Conservation (phyloP, 2,329 filamentous ascomycete species). For the Penicillium freii region DNA sequence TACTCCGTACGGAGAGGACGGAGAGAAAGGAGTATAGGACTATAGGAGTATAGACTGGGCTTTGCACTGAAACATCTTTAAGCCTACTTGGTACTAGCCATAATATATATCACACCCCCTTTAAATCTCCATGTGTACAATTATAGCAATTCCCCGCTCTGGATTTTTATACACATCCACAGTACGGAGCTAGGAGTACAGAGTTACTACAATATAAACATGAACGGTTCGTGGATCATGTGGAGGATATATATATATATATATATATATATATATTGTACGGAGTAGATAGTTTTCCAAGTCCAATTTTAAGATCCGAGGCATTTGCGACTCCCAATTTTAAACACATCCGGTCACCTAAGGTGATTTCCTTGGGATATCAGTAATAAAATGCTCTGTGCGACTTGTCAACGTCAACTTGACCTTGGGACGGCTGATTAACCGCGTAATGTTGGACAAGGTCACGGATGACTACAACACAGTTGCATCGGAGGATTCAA, state of each 20-base stretch:
- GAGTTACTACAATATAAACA: background rate
- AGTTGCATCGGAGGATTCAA: background rate
- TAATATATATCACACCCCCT: background rate
- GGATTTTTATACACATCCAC: background rate
- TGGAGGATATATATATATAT: background rate
- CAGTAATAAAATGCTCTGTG: background rate
- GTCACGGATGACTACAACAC: background rate
- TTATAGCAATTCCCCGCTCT: background rate
- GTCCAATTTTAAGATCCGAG: background rate
- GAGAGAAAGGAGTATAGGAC: no score
- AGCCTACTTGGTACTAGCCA: background rate
- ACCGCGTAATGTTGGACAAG: background rate
- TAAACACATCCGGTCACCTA: background rate
- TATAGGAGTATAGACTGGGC: no score
- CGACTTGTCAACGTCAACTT: background rate
- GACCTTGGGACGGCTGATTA: background rate
- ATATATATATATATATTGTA: no score
- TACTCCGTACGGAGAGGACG: background rate
- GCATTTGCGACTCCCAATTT: background rate
- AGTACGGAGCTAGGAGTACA: no score
- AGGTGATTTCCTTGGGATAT: background rate
- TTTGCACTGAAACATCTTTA: background rate
- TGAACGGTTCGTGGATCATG: background rate
- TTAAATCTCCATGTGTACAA: background rate
- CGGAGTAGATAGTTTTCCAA: no score